Evolutionary conservation across 1,139 yeast species (phyloP), one percentile per base, ranked within the genome.

Genomic region (Kluyveromyces sp.): DNA sequence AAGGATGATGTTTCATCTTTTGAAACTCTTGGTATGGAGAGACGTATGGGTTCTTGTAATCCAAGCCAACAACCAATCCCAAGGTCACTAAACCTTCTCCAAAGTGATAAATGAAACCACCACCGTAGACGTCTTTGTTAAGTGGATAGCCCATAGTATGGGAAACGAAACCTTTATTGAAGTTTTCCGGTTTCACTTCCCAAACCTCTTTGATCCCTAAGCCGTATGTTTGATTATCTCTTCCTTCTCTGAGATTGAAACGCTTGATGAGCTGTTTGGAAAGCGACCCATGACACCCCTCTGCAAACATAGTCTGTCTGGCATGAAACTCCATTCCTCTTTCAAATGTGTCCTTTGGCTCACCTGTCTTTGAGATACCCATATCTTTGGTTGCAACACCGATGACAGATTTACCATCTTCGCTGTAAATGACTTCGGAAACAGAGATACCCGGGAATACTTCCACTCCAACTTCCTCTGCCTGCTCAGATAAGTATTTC

Each of bases 241-340:
- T 67, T 42, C 80, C 74, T 43, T 74, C 73, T 47, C 96, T 74
- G 45, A 92, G 69, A 38, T 80, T 71, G 63, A 67, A 92, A 55
- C 81, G 78, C 45, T 74, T 67, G 46, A 89, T 82, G 1, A 78
- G 80, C 57, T 83, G 77, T 61, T 92, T 89, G 9, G 92, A 72
- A 45, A 92, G 69, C 1, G 96, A 88, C 0, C 98, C 98, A 65
- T 88, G 97, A 61, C 98, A 92, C 18, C 98, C 98, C 66, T 92
- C 98, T 2, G 95, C 95, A 42, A 92, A 73, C 17, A 92, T 82
- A 0, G 96, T 89, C 48, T 81, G 70, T 56, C 89, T 75, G 2
- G 97, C 87, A 55, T 83, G 94, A 64, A 92, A 92, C 63, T 87
- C 97, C 96, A 92, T 86, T 19, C 98, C 98, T 50, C 95, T 75